These are phyloP conservation scores for Cordyceps sp. DNA, from an alignment of 2,329 filamentous ascomycete genomes.

Conservation along the genomic window DNA sequence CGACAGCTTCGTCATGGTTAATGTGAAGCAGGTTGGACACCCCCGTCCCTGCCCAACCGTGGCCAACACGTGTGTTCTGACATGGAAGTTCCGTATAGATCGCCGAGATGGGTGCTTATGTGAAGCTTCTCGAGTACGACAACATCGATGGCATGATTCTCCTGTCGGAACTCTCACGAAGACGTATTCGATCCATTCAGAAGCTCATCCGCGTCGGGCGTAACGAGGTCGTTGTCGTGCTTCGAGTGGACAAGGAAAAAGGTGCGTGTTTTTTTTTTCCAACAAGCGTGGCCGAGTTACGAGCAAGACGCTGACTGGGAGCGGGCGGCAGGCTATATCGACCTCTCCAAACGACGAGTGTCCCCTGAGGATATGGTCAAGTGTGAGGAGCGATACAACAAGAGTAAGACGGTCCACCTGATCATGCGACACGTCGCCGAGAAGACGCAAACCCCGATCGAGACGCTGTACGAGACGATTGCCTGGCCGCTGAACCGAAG, in stretches of 20 bases:
- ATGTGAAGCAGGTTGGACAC: conserved; percentile 76
- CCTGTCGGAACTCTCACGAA: conserved; percentile 88
- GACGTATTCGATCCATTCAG: conserved; percentile 97
- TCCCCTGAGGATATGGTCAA: conserved; percentile 95
- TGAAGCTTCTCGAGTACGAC: conserved; percentile 98
- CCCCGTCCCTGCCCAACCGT: not conserved
- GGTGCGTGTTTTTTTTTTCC: conserved; percentile 28
- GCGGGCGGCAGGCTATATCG: conserved; percentile 55
- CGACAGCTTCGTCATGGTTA: conserved; percentile 99
- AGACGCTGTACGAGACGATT: conserved; percentile 84
- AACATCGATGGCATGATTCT: conserved; percentile 99
- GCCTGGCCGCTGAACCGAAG: conserved; percentile 96
- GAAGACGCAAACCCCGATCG: conserved; percentile 89
- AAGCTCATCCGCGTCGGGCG: conserved; percentile 96
- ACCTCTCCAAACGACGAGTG: conserved; percentile 95
- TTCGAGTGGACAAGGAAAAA: conserved; percentile 99
- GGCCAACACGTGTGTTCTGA: not conserved
- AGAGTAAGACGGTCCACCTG: conserved; percentile 98
- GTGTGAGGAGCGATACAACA: conserved; percentile 99
- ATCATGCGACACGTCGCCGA: conserved; percentile 98
- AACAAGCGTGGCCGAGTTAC: not conserved
- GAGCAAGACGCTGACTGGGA: not conserved
- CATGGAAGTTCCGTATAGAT: conserved; percentile 48
- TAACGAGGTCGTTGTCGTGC: conserved; percentile 96
- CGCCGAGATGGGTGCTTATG: conserved; percentile 99